Evolutionary conservation across 306 rosid species (phyloP).

Genomic region (Vachellia collinsii): DNA sequence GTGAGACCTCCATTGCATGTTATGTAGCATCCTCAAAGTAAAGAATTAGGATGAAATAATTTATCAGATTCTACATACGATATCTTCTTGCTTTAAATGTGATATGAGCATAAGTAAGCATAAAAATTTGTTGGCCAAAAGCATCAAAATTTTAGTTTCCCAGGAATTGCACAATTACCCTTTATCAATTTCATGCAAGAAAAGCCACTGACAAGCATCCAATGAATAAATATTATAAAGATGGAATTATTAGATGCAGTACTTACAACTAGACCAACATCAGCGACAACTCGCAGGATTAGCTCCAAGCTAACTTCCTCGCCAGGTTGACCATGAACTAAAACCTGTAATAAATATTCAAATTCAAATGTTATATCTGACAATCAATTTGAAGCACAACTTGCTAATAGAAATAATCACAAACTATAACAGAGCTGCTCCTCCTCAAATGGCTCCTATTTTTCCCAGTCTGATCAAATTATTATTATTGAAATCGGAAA

Average conservation of each 20-base stretch:
- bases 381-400: slow-evolving; percentile 22
- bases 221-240: slow-evolving; percentile 13
- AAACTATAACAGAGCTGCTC: neutral
- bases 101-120: neutral
- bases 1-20: no score
- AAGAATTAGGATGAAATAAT: neutral
- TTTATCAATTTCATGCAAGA: slow-evolving; percentile 8
- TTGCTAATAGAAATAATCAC: slow-evolving; percentile 23
- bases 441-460: no score
- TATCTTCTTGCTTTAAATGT: neutral
- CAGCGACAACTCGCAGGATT: slow-evolving; percentile 95
- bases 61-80: neutral
- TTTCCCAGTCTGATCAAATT: no score
- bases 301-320: slow-evolving; percentile 96
- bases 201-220: slow-evolving; percentile 19
- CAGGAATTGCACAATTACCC: slow-evolving; percentile 31
- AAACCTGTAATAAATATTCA: slow-evolving; percentile 58
- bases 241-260: slow-evolving; percentile 15
- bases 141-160: slow-evolving; percentile 29
- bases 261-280: slow-evolving; percentile 78
- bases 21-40: neutral
- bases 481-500: no score
- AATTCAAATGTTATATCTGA: slow-evolving; percentile 25
- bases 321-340: slow-evolving; percentile 84
- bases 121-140: neutral